Conservation (phyloP, 2,329 filamentous ascomycete genomes). For the Verticillium isaacii region DNA sequence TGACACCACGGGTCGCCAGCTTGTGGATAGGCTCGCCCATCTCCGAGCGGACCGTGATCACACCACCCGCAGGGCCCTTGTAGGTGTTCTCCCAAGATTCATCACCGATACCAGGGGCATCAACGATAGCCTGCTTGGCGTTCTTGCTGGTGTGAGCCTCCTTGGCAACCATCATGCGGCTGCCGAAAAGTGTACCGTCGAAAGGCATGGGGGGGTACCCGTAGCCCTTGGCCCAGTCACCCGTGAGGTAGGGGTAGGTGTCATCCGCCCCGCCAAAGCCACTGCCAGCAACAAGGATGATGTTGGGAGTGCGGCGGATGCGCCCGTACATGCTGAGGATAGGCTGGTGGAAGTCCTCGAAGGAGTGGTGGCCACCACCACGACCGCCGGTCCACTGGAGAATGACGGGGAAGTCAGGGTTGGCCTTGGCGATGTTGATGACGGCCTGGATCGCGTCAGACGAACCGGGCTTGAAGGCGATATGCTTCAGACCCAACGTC, state of each 20-base stretch:
- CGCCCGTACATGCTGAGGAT: conserved; percentile 87
- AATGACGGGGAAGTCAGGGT: conserved; percentile 87
- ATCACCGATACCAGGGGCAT: conserved; percentile 78
- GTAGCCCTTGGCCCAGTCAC: conserved; percentile 80
- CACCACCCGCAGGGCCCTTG: conserved; percentile 83
- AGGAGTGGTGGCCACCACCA: conserved; percentile 91
- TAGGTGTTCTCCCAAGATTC: conserved; percentile 88
- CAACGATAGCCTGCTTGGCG: conserved; percentile 86
- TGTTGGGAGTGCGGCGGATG: conserved; percentile 79
- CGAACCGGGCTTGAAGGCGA: conserved; percentile 90
- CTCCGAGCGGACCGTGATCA: conserved; percentile 95
- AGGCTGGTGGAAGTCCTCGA: conserved; percentile 91
- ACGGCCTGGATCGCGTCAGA: conserved; percentile 83
- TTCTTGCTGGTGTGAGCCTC: conserved; percentile 84
- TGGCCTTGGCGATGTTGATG: conserved; percentile 91
- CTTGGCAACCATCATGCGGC: conserved; percentile 91
- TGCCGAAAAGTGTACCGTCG: conserved; percentile 86
- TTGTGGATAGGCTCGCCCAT: conserved; percentile 99
- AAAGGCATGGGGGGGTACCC: conserved; percentile 92
- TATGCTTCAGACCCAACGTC: conserved; percentile 88
- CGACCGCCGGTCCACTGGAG: conserved; percentile 94
- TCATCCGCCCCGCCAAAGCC: conserved; percentile 88
- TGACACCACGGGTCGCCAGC: conserved; percentile 90
- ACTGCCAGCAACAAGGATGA: conserved; percentile 84
- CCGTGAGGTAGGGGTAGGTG: conserved; percentile 88